Evolutionary conservation across 2,329 filamentous ascomycete species (phyloP).

Genomic region (Fusarium sp.): DNA sequence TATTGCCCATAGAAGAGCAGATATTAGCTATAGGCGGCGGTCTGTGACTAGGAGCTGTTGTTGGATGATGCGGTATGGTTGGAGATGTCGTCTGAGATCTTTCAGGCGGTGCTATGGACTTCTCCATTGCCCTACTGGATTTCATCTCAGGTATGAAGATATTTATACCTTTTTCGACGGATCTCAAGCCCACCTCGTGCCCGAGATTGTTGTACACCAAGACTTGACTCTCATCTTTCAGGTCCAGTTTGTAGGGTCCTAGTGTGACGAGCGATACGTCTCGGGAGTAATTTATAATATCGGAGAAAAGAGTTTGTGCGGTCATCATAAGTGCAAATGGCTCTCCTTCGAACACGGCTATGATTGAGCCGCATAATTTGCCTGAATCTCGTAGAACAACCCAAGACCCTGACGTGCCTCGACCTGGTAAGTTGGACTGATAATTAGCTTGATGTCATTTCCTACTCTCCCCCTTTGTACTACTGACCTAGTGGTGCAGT

Average conservation of each 20-base stretch:
- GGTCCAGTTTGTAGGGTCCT: not conserved
- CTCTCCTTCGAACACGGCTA: not conserved
- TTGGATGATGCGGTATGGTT: no score
- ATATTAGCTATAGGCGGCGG: not conserved
- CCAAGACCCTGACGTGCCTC: not conserved
- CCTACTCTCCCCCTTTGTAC: rapidly evolving
- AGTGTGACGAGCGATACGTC: not conserved
- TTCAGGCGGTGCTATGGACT: not conserved
- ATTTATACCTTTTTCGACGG: not conserved
- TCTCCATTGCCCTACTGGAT: not conserved
- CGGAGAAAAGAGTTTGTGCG: not conserved
- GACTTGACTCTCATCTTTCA: not conserved
- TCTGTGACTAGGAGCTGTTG: not conserved
- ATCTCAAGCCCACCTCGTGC: not conserved
- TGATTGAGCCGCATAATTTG: not conserved
- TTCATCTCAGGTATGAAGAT: not conserved
- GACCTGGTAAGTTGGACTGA: not conserved
- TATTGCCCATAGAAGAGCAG: not conserved
- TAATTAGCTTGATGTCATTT: not conserved
- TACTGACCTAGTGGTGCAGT: not conserved
- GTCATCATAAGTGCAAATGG: not conserved
- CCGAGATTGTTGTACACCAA: not conserved
- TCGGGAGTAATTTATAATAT: not conserved
- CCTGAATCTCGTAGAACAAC: not conserved
- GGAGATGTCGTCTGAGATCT: not conserved